Base-by-base conservation (phyloP, 352 stramenopile species). In the Phytophthora syringae region DNA sequence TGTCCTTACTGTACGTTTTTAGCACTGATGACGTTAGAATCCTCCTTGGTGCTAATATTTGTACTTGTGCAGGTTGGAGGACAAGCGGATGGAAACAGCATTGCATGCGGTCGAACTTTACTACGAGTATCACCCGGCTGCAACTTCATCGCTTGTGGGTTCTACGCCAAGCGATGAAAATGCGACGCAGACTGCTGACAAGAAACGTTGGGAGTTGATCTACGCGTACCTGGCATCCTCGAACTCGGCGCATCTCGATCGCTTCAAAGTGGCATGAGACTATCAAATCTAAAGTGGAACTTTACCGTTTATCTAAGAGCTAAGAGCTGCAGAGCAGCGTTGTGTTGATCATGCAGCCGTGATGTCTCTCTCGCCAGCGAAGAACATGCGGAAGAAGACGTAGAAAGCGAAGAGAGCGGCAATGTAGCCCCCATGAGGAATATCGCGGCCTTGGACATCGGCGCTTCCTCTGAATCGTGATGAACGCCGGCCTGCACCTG, bases 401-500 rank as follows among this genome's bases (percentile, higher is more conserved):
- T 88, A 91, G 30, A 90, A 76, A 5, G 18, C 73, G 20, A 85
- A 76, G 24, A 90, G 68, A 24, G 67, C 76, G 10, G 60, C 28
- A 42, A 90, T 81, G 55, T 88, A 88, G 47, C 51, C 1, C 54
- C 66, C 82, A 90, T 86, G 47, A 88, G 21, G 42, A 81, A 67
- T 13, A 92, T 59, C 18, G 82, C 86, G 15, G 76, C 54, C 52
- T 74, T 91, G 6, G 84, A 90, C 84, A 93, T 94, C 18, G 86
- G 84, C 11, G 77, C 60, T 54, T 92, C 86, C 61, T 93, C 84
- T 1, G 74, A 82, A 52, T 93, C 85, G 64, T 94, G 86, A 48
- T 93, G 82, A 40, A 93, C 77, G 11, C 88, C 86, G 0, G 86
- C 88, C 63, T 90, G 80, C 28, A 95, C 88, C 62, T 95, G 88